Percentiles rank a stretch among this genome's conserved stretches.
phyloP scores from a whole-genome alignment of 768 basidiomycete species.

The Daedaleopsis sinensis region DNA sequence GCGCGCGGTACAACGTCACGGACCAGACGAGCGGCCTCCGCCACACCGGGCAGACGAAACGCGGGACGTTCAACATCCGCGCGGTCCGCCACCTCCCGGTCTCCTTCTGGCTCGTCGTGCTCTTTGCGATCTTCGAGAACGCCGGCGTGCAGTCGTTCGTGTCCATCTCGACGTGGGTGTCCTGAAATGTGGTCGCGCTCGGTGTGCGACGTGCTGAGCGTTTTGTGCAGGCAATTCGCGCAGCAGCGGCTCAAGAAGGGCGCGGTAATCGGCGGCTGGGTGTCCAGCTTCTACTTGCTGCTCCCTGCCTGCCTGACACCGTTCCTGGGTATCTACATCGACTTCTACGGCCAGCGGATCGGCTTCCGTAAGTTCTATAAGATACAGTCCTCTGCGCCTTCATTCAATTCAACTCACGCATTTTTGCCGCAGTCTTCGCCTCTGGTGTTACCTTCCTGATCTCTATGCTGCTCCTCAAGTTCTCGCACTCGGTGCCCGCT shows the following conservation, averaged over 20 bases:
- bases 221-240: conserved; percentile 39
- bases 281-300: conserved; percentile 45
- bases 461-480: conserved; percentile 44
- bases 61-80: conserved; percentile 35
- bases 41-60: conserved; percentile 29
- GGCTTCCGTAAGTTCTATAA: conserved; percentile 41
- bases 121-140: conserved; percentile 45
- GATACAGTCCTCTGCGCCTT: neutral
- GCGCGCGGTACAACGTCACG: conserved; percentile 37
- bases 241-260: conserved; percentile 46
- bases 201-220: neutral
- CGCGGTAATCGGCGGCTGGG: conserved; percentile 48
- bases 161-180: conserved; percentile 45
- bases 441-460: conserved; percentile 43
- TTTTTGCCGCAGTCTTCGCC: conserved; percentile 36
- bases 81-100: conserved; percentile 38
- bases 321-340: conserved; percentile 44
- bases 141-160: conserved; percentile 47
- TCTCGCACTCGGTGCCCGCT: conserved; percentile 40
- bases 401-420: neutral
- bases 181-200: too few species aligned
- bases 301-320: conserved; percentile 44
- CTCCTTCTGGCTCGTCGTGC: conserved; percentile 46
- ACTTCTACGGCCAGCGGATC: conserved; percentile 41
- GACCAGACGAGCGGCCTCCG: conserved; percentile 39